phyloP scores from a whole-genome alignment of 1,284 basidiomycete species.

The Ganoderma sinense region DNA sequence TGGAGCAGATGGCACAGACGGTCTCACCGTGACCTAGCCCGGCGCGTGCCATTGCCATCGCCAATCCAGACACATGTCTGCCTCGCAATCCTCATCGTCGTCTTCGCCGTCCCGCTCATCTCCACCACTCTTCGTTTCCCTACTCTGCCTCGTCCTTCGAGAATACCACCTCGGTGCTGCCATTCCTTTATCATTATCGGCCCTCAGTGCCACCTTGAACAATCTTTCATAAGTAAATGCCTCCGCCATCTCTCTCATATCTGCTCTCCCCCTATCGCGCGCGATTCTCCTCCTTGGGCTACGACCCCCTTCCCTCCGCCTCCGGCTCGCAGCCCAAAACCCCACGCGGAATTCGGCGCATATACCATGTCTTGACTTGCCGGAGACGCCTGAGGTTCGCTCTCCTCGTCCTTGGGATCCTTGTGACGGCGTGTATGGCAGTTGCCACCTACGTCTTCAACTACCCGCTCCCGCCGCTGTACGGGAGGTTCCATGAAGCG shows the following conservation, averaged over 20 bases:
- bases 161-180: background rate
- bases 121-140: no score
- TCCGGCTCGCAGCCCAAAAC: background rate
- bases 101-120: background rate
- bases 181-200: background rate
- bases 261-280: background rate
- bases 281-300: background rate
- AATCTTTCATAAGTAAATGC: background rate
- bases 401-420: slow-evolving; percentile 14
- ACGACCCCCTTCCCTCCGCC: slow-evolving; percentile 17
- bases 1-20: background rate
- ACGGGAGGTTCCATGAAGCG: slow-evolving; percentile 50
- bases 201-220: background rate
- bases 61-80: no score
- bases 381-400: slow-evolving; percentile 13
- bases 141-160: background rate
- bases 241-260: background rate
- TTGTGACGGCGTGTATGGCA: slow-evolving; percentile 1
- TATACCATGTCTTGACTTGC: slow-evolving; percentile 2
- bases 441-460: slow-evolving; percentile 17
- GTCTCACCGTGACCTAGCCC: no score
- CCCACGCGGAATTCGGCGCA: background rate
- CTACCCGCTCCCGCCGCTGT: slow-evolving; percentile 50
- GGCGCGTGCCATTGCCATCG: no score
- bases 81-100: background rate